Base-by-base conservation (phyloP, 169 alveolate species). In the Plasmodium adleri region DNA sequence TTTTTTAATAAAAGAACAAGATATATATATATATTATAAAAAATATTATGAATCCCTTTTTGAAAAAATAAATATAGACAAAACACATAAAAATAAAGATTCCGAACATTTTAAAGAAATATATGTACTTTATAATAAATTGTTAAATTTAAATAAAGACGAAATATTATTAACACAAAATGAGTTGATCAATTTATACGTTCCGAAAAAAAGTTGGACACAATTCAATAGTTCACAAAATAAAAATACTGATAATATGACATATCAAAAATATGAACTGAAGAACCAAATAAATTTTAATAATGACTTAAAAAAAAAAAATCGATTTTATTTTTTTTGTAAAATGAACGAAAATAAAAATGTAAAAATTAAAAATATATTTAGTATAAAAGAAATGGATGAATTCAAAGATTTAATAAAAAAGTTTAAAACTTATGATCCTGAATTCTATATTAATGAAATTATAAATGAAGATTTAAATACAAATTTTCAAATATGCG, bases 261-360 rank as follows among this genome's bases (percentile, higher is more conserved):
- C 13, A 47, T 67, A 83, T 17, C 73, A 68, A n/a, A 86, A 60
- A 28, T 71, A 45, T 73, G 75, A 9, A 2, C 63, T 86, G 52
- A 86, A 71, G 50, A 86, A 50, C 20, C 71, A 50, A 86, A 59
- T 86, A 22, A 72, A 58, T 26, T 86, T 86, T 86, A 80, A 80
- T 60, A 86, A 86, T 32, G 92, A 86, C 24, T 71, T 86, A 63
- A 86, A 86, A 73, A 86, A 86, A 32, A 86, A 32, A 64, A 26
- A 86, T 49, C 59, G 92, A 66, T 86, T 86, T 58, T 71, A 39
- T 71, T 86, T 86, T 71, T 86, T 58, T 52, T 86, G 92, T 56
- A 86, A 73, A 62, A 63, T 62, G 73, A 70, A 86, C 43, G 88
- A 86, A 54, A 66, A 63, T 20, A 39, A 39, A 39, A 54, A 58